Evolutionary conservation across 257 asterid species (phyloP).

Genomic region (Petrea volubilis): DNA sequence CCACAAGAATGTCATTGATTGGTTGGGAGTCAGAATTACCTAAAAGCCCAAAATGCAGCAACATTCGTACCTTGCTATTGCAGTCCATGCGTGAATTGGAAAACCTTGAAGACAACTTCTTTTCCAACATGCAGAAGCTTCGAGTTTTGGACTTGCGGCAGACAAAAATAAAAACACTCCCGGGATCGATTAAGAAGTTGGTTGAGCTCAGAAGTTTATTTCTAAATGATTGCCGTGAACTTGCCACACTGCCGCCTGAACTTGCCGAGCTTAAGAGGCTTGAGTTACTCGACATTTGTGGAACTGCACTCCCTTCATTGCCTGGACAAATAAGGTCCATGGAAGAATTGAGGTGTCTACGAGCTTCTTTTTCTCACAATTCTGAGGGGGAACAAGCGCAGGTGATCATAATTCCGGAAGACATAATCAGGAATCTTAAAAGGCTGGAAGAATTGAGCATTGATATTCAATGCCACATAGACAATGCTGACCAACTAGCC

Average conservation of each 20-base stretch:
- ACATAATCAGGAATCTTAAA: background rate
- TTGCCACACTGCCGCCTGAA: background rate
- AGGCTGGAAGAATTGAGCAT: too few relatives aligned
- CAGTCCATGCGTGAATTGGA: background rate
- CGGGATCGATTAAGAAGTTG: background rate
- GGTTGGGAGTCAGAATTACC: background rate
- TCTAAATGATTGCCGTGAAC: background rate
- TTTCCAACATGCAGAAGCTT: background rate
- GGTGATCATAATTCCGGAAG: background rate
- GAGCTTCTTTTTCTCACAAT: background rate
- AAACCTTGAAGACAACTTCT: background rate
- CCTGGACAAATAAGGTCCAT: background rate
- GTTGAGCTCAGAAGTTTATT: slow-evolving; percentile 2
- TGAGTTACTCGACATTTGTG: slow-evolving; percentile 16
- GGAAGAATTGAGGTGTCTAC: slow-evolving; percentile 8
- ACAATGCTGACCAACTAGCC: background rate
- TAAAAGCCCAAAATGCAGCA: background rate
- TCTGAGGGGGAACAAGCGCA: background rate
- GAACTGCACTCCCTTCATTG: background rate
- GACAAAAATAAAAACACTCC: background rate
- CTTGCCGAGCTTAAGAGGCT: background rate
- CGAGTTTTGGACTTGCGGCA: background rate
- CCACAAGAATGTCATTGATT: too few relatives aligned
- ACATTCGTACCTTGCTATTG: slow-evolving; percentile 2
- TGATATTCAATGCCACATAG: background rate